Conservation (phyloP, 192 early-diverging fungal species). For the Lunasporangiospora selenospora region DNA sequence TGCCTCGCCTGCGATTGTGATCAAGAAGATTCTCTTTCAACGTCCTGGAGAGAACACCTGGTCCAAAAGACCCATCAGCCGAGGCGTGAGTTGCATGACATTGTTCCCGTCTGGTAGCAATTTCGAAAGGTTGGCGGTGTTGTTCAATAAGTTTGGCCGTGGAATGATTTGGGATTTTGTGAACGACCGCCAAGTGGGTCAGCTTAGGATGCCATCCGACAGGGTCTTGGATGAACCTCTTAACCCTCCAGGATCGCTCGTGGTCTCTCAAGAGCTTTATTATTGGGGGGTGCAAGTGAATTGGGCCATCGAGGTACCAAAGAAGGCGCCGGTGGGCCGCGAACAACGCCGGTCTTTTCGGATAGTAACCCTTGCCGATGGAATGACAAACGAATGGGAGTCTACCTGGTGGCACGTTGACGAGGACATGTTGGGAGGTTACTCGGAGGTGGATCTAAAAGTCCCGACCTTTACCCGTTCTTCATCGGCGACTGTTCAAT, state of each 20-base stretch:
- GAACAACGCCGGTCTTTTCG: conserved; percentile 7
- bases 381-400: conserved; percentile 17
- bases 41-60: not conserved
- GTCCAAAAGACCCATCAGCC: conserved; percentile 18
- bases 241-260: no score
- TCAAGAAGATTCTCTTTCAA: conserved; percentile 22
- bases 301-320: conserved; percentile 22
- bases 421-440: not conserved
- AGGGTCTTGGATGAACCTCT: no score
- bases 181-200: conserved; percentile 17
- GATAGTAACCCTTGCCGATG: conserved; percentile 39
- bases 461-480: conserved; percentile 12
- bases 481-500: no score
- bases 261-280: conserved; percentile 6
- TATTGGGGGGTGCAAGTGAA: conserved; percentile 44
- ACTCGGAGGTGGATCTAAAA: not conserved
- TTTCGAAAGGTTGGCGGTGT: conserved; percentile 18
- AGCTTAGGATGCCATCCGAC: conserved; percentile 17
- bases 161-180: conserved; percentile 46
- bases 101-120: conserved; percentile 22
- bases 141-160: conserved; percentile 28
- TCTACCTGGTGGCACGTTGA: conserved; percentile 34
- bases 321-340: not conserved
- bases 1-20: conserved; percentile 12
- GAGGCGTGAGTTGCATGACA: conserved; percentile 31